Percentiles rank a stretch among this genome's conserved stretches.
Conservation (phyloP, 2,329 filamentous ascomycete genomes). For the Fusarium sterilihyphosum region DNA sequence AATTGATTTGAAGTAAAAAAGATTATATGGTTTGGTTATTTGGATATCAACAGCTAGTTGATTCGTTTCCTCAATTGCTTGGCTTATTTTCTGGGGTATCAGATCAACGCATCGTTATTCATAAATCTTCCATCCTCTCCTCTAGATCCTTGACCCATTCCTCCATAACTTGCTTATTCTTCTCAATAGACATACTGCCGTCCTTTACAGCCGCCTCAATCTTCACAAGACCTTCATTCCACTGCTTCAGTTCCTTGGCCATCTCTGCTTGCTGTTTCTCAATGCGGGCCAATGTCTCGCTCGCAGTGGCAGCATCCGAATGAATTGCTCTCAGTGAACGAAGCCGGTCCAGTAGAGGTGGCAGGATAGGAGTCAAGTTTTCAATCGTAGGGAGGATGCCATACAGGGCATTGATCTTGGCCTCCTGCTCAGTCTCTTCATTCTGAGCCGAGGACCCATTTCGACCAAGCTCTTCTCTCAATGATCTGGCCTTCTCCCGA, state of each 20-base stretch:
- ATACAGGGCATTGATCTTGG: constrained; percentile 93
- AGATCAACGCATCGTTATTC: constrained; percentile 44
- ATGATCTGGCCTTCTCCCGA: constrained; percentile 68
- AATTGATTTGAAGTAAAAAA: neutral
- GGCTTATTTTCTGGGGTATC: constrained; percentile 46
- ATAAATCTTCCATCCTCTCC: constrained; percentile 73
- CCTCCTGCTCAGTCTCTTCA: constrained; percentile 74
- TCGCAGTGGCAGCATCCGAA: constrained; percentile 84
- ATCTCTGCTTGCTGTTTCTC: constrained; percentile 85
- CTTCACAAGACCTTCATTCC: constrained; percentile 82
- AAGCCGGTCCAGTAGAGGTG: constrained; percentile 84
- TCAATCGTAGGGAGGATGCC: constrained; percentile 90
- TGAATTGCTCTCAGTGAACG: constrained; percentile 87
- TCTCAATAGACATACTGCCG: constrained; percentile 74
- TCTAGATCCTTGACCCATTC: constrained; percentile 91
- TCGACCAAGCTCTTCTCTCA: constrained; percentile 67
- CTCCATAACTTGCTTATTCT: constrained; percentile 86
- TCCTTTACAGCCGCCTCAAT: constrained; percentile 80
- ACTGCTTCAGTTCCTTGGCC: constrained; percentile 83
- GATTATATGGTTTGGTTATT: neutral
- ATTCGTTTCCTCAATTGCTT: neutral
- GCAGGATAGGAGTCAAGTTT: constrained; percentile 83
- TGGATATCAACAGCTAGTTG: neutral
- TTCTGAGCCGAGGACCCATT: constrained; percentile 54
- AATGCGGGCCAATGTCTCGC: constrained; percentile 78